Evolutionary conservation across 2,329 filamentous ascomycete genomes (phyloP).

Genomic region (Fusarium coffeatum): DNA sequence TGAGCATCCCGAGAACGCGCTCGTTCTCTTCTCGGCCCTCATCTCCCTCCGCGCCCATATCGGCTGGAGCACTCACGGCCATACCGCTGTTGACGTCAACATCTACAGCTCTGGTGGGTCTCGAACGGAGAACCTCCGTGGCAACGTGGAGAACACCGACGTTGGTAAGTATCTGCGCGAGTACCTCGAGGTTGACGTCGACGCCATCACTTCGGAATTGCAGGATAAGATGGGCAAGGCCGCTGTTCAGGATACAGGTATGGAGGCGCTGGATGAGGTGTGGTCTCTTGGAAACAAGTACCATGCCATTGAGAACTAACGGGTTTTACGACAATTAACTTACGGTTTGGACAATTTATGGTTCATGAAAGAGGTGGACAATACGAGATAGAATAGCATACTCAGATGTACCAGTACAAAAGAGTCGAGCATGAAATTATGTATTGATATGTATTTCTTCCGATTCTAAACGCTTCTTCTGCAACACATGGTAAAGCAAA

Average conservation of each 20-base stretch:
- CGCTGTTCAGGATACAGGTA: slow-evolving; percentile 12
- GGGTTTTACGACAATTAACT: background rate
- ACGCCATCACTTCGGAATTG: slow-evolving; percentile 80
- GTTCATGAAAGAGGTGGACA: slow-evolving; percentile 9
- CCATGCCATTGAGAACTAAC: slow-evolving; percentile 21
- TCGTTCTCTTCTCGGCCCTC: slow-evolving; percentile 79
- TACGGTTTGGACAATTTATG: background rate
- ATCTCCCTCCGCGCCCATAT: slow-evolving; percentile 88
- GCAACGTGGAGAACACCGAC: slow-evolving; percentile 96
- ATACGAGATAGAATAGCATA: background rate
- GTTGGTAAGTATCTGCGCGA: slow-evolving; percentile 83
- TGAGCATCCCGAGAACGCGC: slow-evolving; percentile 64
- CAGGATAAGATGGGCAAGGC: slow-evolving; percentile 61
- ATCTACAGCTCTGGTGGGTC: slow-evolving; percentile 85
- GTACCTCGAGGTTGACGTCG: slow-evolving; percentile 84
- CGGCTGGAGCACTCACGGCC: slow-evolving; percentile 94
- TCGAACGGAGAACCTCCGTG: slow-evolving; percentile 72
- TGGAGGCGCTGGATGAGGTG: slow-evolving; percentile 35
- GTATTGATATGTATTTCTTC: background rate
- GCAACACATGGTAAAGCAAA: background rate
- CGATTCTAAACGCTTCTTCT: background rate
- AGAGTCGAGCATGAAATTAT: background rate
- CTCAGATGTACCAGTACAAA: background rate
- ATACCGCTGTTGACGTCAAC: slow-evolving; percentile 94
- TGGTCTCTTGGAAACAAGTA: slow-evolving; percentile 27